Evolutionary conservation across 1,284 basidiomycete genomes (phyloP).

Genomic region (Mrakiaceae sp.): DNA sequence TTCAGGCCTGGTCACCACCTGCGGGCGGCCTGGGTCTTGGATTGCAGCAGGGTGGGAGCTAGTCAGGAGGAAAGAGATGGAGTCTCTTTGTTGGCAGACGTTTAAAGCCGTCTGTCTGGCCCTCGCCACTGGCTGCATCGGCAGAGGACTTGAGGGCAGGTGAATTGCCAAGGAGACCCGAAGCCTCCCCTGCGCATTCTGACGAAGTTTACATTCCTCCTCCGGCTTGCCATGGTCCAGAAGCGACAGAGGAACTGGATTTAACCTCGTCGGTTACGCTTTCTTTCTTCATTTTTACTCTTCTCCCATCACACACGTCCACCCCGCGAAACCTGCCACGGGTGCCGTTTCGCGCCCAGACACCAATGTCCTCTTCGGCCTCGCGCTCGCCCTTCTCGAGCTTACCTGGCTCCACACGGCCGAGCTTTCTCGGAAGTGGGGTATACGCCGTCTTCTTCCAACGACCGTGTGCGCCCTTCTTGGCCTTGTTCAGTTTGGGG

Average conservation of each 20-base stretch:
- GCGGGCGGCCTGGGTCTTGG: conserved; percentile 17
- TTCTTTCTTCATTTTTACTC: too few relatives aligned
- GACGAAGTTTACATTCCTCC: too few relatives aligned
- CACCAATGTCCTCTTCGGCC: conserved; percentile 31
- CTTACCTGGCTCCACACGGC: conserved; percentile 31
- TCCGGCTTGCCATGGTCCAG: too few relatives aligned
- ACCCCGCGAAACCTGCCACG: too few relatives aligned
- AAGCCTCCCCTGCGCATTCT: too few relatives aligned
- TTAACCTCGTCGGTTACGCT: conserved; percentile 29
- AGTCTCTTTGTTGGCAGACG: conserved; percentile 31
- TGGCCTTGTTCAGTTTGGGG: conserved; percentile 20
- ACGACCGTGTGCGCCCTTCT: conserved; percentile 31
- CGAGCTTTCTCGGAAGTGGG: conserved; percentile 25
- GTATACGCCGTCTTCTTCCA: conserved; percentile 29
- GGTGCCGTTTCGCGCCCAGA: conserved; percentile 21
- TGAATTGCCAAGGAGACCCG: too few relatives aligned
- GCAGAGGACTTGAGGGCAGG: conserved; percentile 30
- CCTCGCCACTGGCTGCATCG: conserved; percentile 27
- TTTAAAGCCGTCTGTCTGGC: conserved; percentile 31
- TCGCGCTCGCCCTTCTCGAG: conserved; percentile 33
- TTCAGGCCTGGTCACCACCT: conserved; percentile 22
- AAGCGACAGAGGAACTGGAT: conserved; percentile 27
- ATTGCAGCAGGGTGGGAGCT: conserved; percentile 22
- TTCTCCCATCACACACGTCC: too few relatives aligned
- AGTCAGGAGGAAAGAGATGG: conserved; percentile 30